Evolutionary conservation across 2,329 filamentous ascomycete species (phyloP).

Genomic region (Fusarium temperatum): DNA sequence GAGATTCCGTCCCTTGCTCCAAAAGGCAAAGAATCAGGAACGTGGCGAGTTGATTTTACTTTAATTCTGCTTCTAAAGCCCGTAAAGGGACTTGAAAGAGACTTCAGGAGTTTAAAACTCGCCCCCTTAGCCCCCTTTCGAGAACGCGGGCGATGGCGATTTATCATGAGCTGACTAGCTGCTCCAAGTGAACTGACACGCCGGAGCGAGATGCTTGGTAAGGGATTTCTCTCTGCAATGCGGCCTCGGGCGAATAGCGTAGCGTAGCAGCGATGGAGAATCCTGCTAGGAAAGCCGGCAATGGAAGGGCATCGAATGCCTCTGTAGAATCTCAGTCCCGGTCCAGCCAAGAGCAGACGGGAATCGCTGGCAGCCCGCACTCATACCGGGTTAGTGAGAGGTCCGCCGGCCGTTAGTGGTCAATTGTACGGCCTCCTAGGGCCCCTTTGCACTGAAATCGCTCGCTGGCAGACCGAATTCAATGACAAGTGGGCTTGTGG

Average conservation of each 20-base stretch:
- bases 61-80: slow-evolving; percentile 7
- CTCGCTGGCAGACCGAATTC: slow-evolving; percentile 19
- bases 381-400: slow-evolving; percentile 31
- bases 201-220: slow-evolving; percentile 38
- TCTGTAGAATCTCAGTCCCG: background rate
- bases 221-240: slow-evolving; percentile 13
- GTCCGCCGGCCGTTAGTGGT: slow-evolving; percentile 28
- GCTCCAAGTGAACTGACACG: slow-evolving; percentile 29
- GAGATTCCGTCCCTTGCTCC: slow-evolving; percentile 15
- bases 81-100: slow-evolving; percentile 5
- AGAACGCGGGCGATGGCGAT: slow-evolving; percentile 34
- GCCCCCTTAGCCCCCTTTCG: slow-evolving; percentile 35
- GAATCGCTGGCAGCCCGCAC: slow-evolving; percentile 25
- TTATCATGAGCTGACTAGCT: slow-evolving; percentile 42
- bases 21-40: slow-evolving; percentile 29
- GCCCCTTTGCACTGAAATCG: slow-evolving; percentile 29
- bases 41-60: slow-evolving; percentile 19
- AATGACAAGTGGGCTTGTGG: slow-evolving; percentile 30
- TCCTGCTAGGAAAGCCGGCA: slow-evolving; percentile 22
- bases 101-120: slow-evolving; percentile 14
- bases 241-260: slow-evolving; percentile 32
- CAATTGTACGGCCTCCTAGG: slow-evolving; percentile 14
- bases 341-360: slow-evolving; percentile 16
- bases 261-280: slow-evolving; percentile 22
- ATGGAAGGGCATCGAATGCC: slow-evolving; percentile 42